Conservation (phyloP, 1,139 yeast genomes). For the Magnusiomyces suaveolens region DNA sequence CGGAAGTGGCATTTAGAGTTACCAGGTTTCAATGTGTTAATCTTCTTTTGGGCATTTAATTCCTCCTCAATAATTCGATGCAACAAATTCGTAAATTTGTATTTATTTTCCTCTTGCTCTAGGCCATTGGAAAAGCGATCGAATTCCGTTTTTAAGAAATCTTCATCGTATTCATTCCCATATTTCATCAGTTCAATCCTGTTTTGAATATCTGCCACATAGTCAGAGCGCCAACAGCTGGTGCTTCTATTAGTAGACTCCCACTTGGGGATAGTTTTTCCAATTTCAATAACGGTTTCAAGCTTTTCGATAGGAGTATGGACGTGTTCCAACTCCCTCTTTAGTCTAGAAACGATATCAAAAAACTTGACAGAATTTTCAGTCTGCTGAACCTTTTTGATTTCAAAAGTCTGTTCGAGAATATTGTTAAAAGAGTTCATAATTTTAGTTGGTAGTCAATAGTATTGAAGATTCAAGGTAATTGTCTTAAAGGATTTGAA, state of each 20-base stretch:
- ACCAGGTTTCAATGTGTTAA: not conserved
- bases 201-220: not conserved
- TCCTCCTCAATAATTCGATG: slow-evolving; percentile 15
- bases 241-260: not conserved
- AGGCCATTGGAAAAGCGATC: slow-evolving; percentile 8
- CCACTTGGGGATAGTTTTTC: not conserved
- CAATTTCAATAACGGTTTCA: not conserved
- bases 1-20: slow-evolving; percentile 2
- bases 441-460: no score
- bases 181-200: not conserved
- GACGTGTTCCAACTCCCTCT: not conserved
- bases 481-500: no score
- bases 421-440: not conserved
- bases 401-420: not conserved
- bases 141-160: not conserved
- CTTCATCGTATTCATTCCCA: not conserved
- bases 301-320: not conserved
- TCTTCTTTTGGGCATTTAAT: not conserved
- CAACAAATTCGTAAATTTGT: slow-evolving; percentile 16
- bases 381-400: not conserved
- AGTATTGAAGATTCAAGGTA: no score
- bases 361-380: not conserved
- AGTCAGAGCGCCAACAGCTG: not conserved
- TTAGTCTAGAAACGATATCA: not conserved
- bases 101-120: slow-evolving; percentile 8